Conservation (phyloP, 306 rosid genomes). For the Quillaja saponaria region DNA sequence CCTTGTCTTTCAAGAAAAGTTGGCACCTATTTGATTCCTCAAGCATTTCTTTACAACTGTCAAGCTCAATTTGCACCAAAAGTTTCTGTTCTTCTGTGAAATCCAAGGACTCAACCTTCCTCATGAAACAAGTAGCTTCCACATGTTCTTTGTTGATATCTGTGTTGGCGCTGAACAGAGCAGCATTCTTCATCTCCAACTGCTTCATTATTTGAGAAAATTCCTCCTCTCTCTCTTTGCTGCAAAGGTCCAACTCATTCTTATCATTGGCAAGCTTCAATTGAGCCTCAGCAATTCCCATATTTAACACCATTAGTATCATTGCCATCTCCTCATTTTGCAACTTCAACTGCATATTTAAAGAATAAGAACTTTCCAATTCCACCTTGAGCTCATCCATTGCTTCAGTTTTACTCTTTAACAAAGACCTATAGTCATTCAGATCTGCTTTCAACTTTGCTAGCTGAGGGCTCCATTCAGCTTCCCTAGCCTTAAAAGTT, state of each 20-base stretch:
- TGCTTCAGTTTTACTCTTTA: constrained; percentile 46
- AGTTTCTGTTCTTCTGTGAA: constrained; percentile 38
- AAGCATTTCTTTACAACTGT: constrained; percentile 52
- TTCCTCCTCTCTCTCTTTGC: constrained; percentile 47
- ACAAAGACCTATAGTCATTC: constrained; percentile 38
- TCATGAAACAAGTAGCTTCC: constrained; percentile 35
- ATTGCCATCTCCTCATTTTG: constrained; percentile 69
- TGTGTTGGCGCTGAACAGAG: constrained; percentile 37
- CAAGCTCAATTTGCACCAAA: constrained; percentile 47
- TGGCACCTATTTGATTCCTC: constrained; percentile 55
- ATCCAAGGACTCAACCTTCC: constrained; percentile 48
- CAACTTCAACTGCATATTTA: constrained; percentile 55
- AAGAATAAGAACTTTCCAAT: constrained; percentile 51
- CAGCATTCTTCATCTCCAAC: constrained; percentile 59
- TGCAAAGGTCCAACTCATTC: constrained; percentile 38
- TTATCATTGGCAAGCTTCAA: constrained; percentile 43
- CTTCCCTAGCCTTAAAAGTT: constrained; percentile 60
- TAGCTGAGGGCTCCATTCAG: constrained; percentile 47
- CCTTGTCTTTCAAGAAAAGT: constrained; percentile 38
- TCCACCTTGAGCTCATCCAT: constrained; percentile 48
- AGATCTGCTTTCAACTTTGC: constrained; percentile 43
- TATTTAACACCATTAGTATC: constrained; percentile 59
- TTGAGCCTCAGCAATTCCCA: constrained; percentile 61
- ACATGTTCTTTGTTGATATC: constrained; percentile 38
- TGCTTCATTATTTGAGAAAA: constrained; percentile 47